A percentile compares a stretch with the other conserved stretches of the same genome.
phyloP scores from a whole-genome alignment of 148 eudicot genomes.

The Camellia granthamiana region DNA sequence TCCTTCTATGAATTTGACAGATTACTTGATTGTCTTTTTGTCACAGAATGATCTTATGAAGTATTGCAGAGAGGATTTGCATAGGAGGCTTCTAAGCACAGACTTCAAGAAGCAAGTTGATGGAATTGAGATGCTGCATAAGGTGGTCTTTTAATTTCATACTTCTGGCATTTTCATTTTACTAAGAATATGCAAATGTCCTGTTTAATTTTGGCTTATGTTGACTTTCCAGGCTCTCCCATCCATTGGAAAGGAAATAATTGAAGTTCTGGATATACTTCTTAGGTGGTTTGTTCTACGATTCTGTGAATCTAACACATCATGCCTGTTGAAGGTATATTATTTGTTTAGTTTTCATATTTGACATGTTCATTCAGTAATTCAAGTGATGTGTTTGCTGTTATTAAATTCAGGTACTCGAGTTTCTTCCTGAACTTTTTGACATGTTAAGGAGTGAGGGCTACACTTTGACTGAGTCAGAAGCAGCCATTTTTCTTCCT shows the following conservation, averaged over 20 bases:
- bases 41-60: constrained; percentile 72
- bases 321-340: constrained; percentile 84
- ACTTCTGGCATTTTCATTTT: neutral
- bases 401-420: constrained; percentile 34
- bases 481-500: constrained; percentile 89
- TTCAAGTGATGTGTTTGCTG: neutral
- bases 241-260: constrained; percentile 63
- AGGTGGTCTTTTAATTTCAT: constrained; percentile 40
- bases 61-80: constrained; percentile 88
- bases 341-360: neutral
- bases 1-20: neutral
- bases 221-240: constrained; percentile 67
- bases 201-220: constrained; percentile 14
- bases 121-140: constrained; percentile 95
- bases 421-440: constrained; percentile 91
- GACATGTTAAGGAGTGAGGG: constrained; percentile 74
- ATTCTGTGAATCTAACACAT: constrained; percentile 87
- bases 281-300: constrained; percentile 94
- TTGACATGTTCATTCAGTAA: neutral
- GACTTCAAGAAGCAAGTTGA: constrained; percentile 98
- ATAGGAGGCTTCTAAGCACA: constrained; percentile 76
- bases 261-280: constrained; percentile 86
- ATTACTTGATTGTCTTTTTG: neutral
- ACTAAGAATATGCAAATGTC: constrained; percentile 15
- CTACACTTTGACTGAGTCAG: constrained; percentile 84